Percentiles rank a stretch among this genome's conserved stretches.
These are phyloP conservation scores for Fusarium poae DNA, from an alignment of 2,329 filamentous ascomycete species.

Conservation along the genomic window DNA sequence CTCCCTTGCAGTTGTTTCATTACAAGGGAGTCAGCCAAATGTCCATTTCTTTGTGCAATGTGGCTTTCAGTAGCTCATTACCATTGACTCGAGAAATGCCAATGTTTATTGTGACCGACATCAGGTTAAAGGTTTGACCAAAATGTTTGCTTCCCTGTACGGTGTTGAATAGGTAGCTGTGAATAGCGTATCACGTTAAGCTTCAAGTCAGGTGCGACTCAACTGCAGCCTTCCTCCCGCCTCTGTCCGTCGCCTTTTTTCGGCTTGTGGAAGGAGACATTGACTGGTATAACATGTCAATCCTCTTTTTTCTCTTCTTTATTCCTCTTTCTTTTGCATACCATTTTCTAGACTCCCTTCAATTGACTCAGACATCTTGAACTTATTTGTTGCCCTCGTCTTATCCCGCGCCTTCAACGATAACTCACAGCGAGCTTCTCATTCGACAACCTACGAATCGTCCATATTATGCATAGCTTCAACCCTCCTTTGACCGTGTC, in stretches of 20 bases:
- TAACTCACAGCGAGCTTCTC: background rate
- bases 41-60: background rate
- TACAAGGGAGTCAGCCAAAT: background rate
- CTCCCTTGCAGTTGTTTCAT: constrained; percentile 10
- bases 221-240: constrained; percentile 1
- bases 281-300: background rate
- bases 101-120: constrained; percentile 1
- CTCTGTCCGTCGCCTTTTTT: background rate
- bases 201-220: constrained; percentile 3
- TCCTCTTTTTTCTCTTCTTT: background rate
- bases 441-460: background rate
- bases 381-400: background rate
- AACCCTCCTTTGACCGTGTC: background rate
- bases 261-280: background rate
- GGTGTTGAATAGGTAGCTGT: constrained; percentile 2
- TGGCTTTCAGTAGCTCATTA: background rate
- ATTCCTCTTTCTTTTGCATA: background rate
- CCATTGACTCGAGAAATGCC: background rate
- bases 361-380: background rate
- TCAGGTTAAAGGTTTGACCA: background rate
- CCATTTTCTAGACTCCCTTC: background rate
- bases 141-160: constrained; percentile 6
- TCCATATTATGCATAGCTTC: constrained; percentile 1
- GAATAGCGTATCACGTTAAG: constrained; percentile 6
- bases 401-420: too few relatives aligned